Evolutionary conservation across 805 yeast genomes (phyloP).

Genomic region (Pichia nakasei): DNA sequence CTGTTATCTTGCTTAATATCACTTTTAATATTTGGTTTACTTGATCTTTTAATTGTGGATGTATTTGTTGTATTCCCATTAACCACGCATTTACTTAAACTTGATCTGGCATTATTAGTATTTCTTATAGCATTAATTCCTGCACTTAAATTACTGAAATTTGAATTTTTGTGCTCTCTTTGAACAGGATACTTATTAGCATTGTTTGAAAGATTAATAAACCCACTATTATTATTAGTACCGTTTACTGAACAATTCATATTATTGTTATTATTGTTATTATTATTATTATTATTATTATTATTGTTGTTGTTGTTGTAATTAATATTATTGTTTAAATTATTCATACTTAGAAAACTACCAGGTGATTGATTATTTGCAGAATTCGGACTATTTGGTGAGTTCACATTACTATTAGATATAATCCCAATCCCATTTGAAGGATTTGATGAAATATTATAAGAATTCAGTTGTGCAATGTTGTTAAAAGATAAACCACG

Average conservation of each 20-base stretch:
- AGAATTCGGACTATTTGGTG: background rate
- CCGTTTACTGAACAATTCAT: no score
- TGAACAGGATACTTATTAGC: background rate
- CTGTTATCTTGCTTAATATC: background rate
- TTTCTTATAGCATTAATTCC: conserved; percentile 15
- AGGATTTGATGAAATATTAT: background rate
- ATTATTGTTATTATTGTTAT: background rate
- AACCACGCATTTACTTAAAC: conserved; percentile 6
- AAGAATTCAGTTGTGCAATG: background rate
- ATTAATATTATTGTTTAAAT: background rate
- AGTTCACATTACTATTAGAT: background rate
- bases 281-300: background rate
- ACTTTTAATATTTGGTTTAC: no score
- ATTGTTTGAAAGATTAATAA: background rate
- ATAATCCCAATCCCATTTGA: background rate
- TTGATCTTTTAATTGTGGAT: background rate
- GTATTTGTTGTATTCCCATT: background rate
- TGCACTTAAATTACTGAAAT: conserved; percentile 14
- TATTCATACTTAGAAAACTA: background rate
- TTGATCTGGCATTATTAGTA: background rate
- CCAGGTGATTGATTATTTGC: background rate
- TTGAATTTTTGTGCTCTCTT: conserved; percentile 6
- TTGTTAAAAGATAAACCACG: conserved; percentile 17
- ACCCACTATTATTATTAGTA: no score
- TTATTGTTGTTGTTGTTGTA: background rate